Evolutionary conservation across 257 asterid genomes (phyloP).

Genomic region (Agastache rugosa): DNA sequence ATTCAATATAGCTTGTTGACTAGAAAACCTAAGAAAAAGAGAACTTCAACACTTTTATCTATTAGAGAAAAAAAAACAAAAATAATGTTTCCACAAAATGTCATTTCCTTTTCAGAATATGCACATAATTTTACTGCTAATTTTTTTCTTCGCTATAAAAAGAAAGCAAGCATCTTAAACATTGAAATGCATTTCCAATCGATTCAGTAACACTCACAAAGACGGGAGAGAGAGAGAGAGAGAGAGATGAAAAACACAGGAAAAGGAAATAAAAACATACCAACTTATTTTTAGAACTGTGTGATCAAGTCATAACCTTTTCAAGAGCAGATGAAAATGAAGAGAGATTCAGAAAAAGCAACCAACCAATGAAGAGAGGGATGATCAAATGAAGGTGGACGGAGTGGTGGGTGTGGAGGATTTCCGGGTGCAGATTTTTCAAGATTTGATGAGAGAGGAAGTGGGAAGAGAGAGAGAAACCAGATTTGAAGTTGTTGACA

Average conservation of each 20-base stretch:
- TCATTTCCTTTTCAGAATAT: not conserved
- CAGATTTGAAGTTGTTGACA: slow-evolving; percentile 33
- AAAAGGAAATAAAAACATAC: slow-evolving; percentile 16
- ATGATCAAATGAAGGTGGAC: no score
- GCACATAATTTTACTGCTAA: not conserved
- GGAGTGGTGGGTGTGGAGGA: no score
- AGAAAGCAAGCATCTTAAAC: not conserved
- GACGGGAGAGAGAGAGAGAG: not conserved
- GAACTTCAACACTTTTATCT: not conserved
- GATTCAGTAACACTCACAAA: not conserved
- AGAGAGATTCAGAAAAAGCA: not conserved
- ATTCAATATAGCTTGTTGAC: slow-evolving; percentile 23
- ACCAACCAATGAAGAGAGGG: not conserved
- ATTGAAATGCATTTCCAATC: not conserved
- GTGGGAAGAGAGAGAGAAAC: not conserved
- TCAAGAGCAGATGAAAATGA: slow-evolving; percentile 33
- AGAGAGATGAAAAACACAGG: not conserved
- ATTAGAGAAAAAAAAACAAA: not conserved
- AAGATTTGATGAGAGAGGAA: slow-evolving; percentile 32
- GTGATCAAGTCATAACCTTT: slow-evolving; percentile 32
- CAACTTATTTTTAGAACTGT: slow-evolving; percentile 22
- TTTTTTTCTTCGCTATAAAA: not conserved
- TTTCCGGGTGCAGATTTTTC: not conserved
- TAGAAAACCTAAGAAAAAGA: not conserved
- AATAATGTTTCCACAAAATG: not conserved